Evolutionary conservation across 2,329 filamentous ascomycete genomes (phyloP).

Genomic region (Phaeosphaeria sp.): DNA sequence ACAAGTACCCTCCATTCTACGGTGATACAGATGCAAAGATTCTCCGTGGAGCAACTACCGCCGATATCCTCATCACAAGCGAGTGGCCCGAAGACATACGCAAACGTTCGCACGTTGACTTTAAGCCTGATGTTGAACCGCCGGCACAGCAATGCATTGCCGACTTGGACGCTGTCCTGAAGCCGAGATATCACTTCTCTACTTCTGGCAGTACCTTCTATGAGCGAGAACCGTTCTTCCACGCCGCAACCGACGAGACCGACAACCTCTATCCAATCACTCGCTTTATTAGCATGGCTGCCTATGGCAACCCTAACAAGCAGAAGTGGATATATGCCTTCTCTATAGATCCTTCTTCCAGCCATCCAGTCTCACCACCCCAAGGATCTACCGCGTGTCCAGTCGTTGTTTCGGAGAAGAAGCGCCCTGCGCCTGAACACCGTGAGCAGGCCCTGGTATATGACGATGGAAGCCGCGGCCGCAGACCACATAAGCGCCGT

Average conservation of each 20-base stretch:
- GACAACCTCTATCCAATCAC: conserved; percentile 69
- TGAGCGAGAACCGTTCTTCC: conserved; percentile 92
- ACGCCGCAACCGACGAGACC: conserved; percentile 59
- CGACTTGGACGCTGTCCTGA: conserved; percentile 77
- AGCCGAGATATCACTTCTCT: conserved; percentile 91
- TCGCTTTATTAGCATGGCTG: conserved; percentile 87
- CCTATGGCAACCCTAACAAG: conserved; percentile 76
- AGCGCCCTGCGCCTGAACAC: conserved; percentile 58
- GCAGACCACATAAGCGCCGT: conserved; percentile 49
- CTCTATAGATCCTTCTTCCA: conserved; percentile 67
- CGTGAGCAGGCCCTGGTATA: conserved; percentile 47
- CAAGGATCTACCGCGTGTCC: conserved; percentile 78
- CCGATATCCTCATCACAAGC: conserved; percentile 86
- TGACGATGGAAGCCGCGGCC: conserved; percentile 43
- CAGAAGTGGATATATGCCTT: conserved; percentile 80
- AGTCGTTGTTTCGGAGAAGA: conserved; percentile 64
- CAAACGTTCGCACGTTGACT: conserved; percentile 68
- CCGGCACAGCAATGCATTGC: conserved; percentile 71
- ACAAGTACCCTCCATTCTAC: conserved; percentile 79
- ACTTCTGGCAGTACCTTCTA: conserved; percentile 75
- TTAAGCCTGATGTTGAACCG: conserved; percentile 63
- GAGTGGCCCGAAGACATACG: conserved; percentile 82
- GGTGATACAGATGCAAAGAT: conserved; percentile 76
- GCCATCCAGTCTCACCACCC: conserved; percentile 67
- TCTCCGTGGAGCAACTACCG: conserved; percentile 75